Base-by-base conservation (phyloP, 2,329 filamentous ascomycete species). In the Microthyrium microscopicum region DNA sequence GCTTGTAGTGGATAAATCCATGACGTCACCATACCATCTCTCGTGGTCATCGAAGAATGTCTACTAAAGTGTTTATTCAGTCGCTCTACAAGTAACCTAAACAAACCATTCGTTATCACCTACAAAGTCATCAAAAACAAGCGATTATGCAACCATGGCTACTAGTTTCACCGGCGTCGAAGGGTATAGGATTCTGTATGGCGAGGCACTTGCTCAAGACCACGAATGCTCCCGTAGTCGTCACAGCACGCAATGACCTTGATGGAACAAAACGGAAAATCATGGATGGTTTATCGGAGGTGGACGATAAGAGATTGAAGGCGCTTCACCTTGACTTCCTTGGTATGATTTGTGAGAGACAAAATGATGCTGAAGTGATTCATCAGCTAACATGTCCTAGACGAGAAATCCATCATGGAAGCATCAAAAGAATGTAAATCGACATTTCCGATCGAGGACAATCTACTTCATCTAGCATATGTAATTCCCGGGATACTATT, bases 401-500 rank as follows among this genome's bases (percentile, higher is more conserved):
- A 2, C 13, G 79, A 85, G 53, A 40, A 56, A 19, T 69, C 68
- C 22, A 68, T 89, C 37, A 53, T 58, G 25, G 45, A 55, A 29
- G 64, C 67, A 25, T 72, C 77, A 13, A 59, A 68, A 4, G 48
- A 50, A 29, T 72, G 72, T 19, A 56, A 56, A 16, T 47, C 55
- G 5, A 54, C 68, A 6, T 77, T 77, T 50, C 65, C 68, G 13
- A 37, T 25, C n/a, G 7, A 2, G 36, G 53, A 52, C 6, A 52
- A 70, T 43, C 70, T 78, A 42, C 64, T 89, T 9, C 77, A 73
- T 39, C 65, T 87, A 27, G 70, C 70, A 3, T 69, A 83, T 44
- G 68, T 69, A 20, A 56, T 84, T 3, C 77, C 81, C 0, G 82
- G 81, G 0, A 61, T 85, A 24, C 64, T 89, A 8, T 65, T 68